Percentiles rank a stretch among this genome's conserved stretches.
Conservation (phyloP, 371 early-diverging fungal species). For the Nosema muscidifuracis region DNA sequence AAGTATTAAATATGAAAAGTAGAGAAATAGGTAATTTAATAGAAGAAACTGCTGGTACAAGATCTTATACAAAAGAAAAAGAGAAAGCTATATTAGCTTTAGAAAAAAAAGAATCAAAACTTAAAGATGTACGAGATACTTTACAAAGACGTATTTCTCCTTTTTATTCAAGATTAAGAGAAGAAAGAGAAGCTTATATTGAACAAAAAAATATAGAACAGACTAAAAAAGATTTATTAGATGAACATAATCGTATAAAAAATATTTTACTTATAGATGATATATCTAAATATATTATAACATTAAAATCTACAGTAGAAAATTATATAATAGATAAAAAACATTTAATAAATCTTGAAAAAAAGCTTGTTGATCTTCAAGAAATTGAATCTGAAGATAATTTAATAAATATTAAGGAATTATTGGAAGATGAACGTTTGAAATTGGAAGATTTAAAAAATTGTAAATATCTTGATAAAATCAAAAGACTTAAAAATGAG, state of each 20-base stretch:
- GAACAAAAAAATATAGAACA: conserved; percentile 66
- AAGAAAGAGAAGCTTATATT: conserved; percentile 75
- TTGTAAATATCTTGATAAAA: conserved; percentile 40
- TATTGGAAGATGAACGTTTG: conserved; percentile 44
- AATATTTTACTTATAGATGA: neutral
- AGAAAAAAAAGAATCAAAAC: conserved; percentile 83
- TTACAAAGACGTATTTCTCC: conserved; percentile 81
- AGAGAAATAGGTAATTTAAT: conserved; percentile 86
- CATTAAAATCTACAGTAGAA: neutral
- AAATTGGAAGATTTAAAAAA: conserved; percentile 33
- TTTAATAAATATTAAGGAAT: conserved; percentile 38
- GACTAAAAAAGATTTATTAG: neutral
- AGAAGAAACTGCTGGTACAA: conserved; percentile 93
- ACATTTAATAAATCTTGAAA: conserved; percentile 18
- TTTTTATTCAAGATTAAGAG: conserved; percentile 76
- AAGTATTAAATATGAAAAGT: conserved; percentile 95
- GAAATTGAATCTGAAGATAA: conserved; percentile 33
- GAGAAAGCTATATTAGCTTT: conserved; percentile 83
- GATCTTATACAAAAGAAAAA: conserved; percentile 90
- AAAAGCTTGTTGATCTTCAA: conserved; percentile 21
- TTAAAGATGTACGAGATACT: conserved; percentile 77
- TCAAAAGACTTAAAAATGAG: conserved; percentile 51
- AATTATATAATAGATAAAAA: conserved; percentile 12
- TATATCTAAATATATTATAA: conserved; percentile 9
- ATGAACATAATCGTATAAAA: conserved; percentile 26